Base-by-base conservation (phyloP, 176 grass and related monocot genomes). In the Rhynchospora breviuscula region DNA sequence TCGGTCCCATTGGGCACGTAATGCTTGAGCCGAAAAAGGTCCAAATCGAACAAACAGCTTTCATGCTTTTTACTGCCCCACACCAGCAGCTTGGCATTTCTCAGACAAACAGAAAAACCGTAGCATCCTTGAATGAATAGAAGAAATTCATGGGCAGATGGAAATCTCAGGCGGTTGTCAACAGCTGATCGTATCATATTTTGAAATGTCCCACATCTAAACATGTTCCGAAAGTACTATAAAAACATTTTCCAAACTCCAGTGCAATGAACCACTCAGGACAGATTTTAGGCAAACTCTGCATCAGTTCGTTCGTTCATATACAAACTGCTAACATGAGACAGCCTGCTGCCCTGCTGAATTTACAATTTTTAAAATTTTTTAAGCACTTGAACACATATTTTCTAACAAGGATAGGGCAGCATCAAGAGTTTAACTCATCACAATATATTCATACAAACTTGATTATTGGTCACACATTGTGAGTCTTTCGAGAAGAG, bases 371-470 rank as follows among this genome's bases (percentile, higher is more conserved):
- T 53, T 53, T n/a, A 25, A 9, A n/a, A 63, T 0, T 77, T 77
- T 72, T 57, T 35, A 57, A 18, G 73, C 25, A 78, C 51, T 29
- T 29, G 3, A 12, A 57, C 73, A 78, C 11, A 75, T 47, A 80
- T 63, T 80, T 81, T 18, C 79, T 48, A 58, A 48, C 10, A 81
- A 64, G 10, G 43, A 81, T 63, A 10, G 60, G 63, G 48, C 57
- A 79, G 59, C 40, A 64, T 33, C 79, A 81, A 11, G 47, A 81
- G 47, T 33, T 26, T 81, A 47, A 81, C 59, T 81, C 79, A 79
- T 17, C 79, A 22, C 59, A 81, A 64, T 13, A 60, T 5, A 81
- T 81, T 81, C 78, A 81, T 63, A 60, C 57, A 81, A 3, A 48
- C 58, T 64, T 15, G 60, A 64, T 81, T 81, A 64, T 81, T 64